A percentile compares a stretch with the other conserved stretches of the same genome.
phyloP scores from a whole-genome alignment of 176 grass and related monocot genomes.

The Stipa capillata region DNA sequence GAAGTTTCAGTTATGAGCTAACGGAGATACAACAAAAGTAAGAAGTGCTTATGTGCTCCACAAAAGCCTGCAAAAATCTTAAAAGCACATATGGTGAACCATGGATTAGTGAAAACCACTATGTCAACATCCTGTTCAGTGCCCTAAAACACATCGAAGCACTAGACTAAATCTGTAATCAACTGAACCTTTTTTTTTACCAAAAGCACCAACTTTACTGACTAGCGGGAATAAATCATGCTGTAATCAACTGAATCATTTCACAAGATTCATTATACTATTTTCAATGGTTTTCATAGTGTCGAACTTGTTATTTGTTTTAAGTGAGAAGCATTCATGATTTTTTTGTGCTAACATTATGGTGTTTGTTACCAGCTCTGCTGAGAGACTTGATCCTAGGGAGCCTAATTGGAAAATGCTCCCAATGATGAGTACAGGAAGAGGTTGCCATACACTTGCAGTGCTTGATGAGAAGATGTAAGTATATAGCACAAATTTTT shows the following conservation, averaged over 20 bases:
- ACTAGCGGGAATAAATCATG: no score
- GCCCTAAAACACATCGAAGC: neutral
- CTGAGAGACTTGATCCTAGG: conserved; percentile 70
- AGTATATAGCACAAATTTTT: conserved; percentile 5
- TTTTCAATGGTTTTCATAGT: neutral
- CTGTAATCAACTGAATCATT: neutral
- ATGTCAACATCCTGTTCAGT: no score
- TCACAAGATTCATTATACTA: neutral
- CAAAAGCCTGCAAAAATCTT: no score
- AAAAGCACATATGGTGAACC: no score
- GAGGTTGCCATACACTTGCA: conserved; percentile 46
- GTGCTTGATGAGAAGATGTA: conserved; percentile 60
- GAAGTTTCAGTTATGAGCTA: neutral
- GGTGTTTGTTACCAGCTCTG: conserved; percentile 34
- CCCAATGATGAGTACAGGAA: conserved; percentile 51
- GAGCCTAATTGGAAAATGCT: conserved; percentile 54
- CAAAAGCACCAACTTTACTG: no score
- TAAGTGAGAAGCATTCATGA: neutral
- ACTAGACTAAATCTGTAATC: neutral
- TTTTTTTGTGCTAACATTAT: neutral
- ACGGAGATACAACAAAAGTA: no score
- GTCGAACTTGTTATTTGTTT: neutral
- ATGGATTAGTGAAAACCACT: no score
- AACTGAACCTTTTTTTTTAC: no score
- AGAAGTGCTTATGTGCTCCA: no score